These are phyloP conservation scores for Calonectria henricotiae DNA, from an alignment of 2,329 filamentous ascomycete genomes.

Conservation along the genomic window DNA sequence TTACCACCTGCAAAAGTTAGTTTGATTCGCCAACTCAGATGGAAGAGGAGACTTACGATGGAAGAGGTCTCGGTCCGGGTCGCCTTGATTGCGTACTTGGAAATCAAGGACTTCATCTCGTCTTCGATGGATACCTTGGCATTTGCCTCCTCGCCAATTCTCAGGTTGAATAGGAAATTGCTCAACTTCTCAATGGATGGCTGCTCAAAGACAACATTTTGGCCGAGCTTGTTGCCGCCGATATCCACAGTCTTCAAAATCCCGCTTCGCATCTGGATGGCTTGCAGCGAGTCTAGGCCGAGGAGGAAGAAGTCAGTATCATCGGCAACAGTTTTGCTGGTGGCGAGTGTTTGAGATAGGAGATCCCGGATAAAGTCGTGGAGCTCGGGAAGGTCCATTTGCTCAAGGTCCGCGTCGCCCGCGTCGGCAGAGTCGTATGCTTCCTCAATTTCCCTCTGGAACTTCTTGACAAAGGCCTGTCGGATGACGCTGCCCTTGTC, in stretches of 20 bases:
- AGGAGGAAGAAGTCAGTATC: conserved; percentile 73
- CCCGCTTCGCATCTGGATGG: conserved; percentile 69
- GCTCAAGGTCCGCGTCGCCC: conserved; percentile 41
- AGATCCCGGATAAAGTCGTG: conserved; percentile 56
- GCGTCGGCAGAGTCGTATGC: conserved; percentile 56
- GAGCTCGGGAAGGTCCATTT: conserved; percentile 48
- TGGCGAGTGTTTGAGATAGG: conserved; percentile 50
- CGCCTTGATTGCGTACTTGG: conserved; percentile 42
- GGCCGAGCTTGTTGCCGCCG: conserved; percentile 63
- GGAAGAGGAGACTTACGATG: conserved; percentile 33
- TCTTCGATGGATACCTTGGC: conserved; percentile 52
- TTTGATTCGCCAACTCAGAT: no score
- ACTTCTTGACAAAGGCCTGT: conserved; percentile 64
- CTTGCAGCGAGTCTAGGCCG: conserved; percentile 73
- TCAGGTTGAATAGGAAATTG: conserved; percentile 62
- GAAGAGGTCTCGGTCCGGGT: conserved; percentile 40
- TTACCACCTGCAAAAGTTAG: conserved; percentile 63
- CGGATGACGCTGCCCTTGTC: conserved; percentile 71
- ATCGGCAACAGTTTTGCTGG: conserved; percentile 50
- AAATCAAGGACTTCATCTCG: conserved; percentile 50
- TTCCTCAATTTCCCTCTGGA: conserved; percentile 62
- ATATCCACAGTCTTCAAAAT: conserved; percentile 69
- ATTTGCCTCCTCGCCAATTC: conserved; percentile 55
- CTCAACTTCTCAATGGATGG: conserved; percentile 66
- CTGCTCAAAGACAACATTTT: conserved; percentile 74